A percentile compares a stretch with the other conserved stretches of the same genome.
Conservation (phyloP, 2,329 filamentous ascomycete species). For the Diaporthe eres region DNA sequence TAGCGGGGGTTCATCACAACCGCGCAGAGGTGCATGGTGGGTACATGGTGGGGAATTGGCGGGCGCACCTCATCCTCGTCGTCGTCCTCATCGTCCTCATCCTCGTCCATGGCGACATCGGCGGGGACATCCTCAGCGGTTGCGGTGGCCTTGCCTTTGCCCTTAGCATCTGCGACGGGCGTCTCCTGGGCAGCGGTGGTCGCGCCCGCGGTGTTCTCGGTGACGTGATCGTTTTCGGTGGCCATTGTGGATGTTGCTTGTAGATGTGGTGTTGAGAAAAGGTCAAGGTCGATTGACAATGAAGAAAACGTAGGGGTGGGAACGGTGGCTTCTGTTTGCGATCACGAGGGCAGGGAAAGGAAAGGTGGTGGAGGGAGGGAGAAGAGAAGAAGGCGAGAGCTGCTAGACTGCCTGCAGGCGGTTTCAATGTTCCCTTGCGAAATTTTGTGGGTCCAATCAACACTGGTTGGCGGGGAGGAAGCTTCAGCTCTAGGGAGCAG, state of each 20-base stretch:
- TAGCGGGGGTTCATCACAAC: slow-evolving; percentile 39
- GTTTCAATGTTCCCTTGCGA: slow-evolving; percentile 35
- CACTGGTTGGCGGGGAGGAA: slow-evolving; percentile 37
- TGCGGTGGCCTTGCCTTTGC: slow-evolving; percentile 86
- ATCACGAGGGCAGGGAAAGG: slow-evolving; percentile 16
- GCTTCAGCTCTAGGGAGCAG: slow-evolving; percentile 33
- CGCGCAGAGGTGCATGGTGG: slow-evolving; percentile 16
- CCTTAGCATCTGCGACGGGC: slow-evolving; percentile 72
- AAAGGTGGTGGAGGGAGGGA: slow-evolving; percentile 22
- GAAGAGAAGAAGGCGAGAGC: slow-evolving; percentile 23
- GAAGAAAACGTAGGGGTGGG: background rate
- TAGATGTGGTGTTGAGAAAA: slow-evolving; percentile 16
- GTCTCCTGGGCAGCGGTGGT: slow-evolving; percentile 46
- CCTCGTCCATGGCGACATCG: slow-evolving; percentile 80
- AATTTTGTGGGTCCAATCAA: slow-evolving; percentile 39
- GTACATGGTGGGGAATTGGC: background rate
- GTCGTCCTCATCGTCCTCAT: slow-evolving; percentile 81
- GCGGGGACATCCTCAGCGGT: slow-evolving; percentile 63
- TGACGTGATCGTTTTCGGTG: slow-evolving; percentile 63
- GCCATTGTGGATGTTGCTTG: slow-evolving; percentile 58
- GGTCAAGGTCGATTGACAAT: slow-evolving; percentile 20
- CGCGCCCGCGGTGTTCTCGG: slow-evolving; percentile 59
- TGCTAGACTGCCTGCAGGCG: slow-evolving; percentile 32
- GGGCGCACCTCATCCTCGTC: slow-evolving; percentile 59
- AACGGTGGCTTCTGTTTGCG: slow-evolving; percentile 12